Evolutionary conservation across 371 early-diverging fungal species (phyloP), one percentile per base, ranked within the genome.

Genomic region (Mucor irregularis): DNA sequence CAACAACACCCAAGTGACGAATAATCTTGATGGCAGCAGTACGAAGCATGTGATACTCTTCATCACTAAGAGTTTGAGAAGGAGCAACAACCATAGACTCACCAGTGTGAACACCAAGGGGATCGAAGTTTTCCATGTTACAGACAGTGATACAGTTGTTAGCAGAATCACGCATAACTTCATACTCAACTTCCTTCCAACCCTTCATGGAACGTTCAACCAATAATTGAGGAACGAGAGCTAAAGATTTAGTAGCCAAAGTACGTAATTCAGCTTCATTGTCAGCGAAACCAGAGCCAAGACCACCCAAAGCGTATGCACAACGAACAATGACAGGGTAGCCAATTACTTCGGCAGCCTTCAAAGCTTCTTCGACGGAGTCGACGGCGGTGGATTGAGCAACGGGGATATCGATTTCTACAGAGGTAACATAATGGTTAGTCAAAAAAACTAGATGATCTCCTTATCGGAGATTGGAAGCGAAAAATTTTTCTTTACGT

Each of bases 111-210:
- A 91, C 92, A 40, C 95, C 93, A 9, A 92, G 85, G 19, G 97
- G 97, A 68, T 97, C 97, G 82, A 97, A 95, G 89, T 97, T 97
- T 72, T 97, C 96, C 96, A 95, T 97, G 84, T 97, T 97, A 79
- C 97, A 97, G 46, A 97, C 94, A 24, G 97, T 95, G 59, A 97
- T 92, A 76, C 97, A 97, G 82, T 97, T 97, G 78, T 97, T 86
- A 46, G 84, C 82, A 49, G 89, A 83, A 76, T 97, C 97, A 67
- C 97, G 90, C 34, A 97, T 95, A n/a, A 97, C 96, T 74, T 97
- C 97, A 69, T 97, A 97, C 72, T 97, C 97, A 52, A 97, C 84
- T 73, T 96, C 97, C 74, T 97, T 95, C 96, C 97, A 97, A 16
- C 97, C 97, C 74, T 92, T 93, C 95, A 97, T 94, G n/a, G 89